Conservation (phyloP, 176 grass and related monocot species). For the Cenchrus americanus region DNA sequence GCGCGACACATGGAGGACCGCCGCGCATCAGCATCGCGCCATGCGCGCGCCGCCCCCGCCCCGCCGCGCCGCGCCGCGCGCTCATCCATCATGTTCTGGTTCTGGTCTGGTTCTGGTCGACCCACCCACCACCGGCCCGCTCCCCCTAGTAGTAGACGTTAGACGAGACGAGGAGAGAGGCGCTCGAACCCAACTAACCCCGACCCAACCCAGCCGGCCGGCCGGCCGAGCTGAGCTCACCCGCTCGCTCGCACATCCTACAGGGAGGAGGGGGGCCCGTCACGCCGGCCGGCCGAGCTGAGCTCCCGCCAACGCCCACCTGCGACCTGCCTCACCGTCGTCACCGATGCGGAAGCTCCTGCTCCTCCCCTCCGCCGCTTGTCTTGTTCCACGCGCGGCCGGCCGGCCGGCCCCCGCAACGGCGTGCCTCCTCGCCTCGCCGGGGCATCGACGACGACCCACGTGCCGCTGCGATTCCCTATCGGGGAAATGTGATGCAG, state of each 20-base stretch:
- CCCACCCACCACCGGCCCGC: not conserved
- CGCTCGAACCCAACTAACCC: not conserved
- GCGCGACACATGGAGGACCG: slow-evolving; percentile 40
- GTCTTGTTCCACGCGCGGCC: not conserved
- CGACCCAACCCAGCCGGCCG: not conserved
- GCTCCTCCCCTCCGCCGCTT: not conserved
- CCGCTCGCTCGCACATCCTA: not conserved
- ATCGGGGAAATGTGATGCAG: not conserved
- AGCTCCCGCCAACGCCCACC: slow-evolving; percentile 30
- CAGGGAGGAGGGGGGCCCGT: no score
- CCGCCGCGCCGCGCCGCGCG: no score
- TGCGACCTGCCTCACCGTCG: not conserved
- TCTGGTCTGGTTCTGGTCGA: not conserved
- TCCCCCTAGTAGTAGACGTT: no score
- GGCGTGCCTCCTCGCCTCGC: not conserved
- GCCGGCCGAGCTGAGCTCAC: not conserved
- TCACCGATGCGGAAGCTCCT: slow-evolving; percentile 4
- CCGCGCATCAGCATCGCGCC: not conserved
- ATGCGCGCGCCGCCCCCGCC: not conserved
- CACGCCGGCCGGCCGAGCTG: not conserved
- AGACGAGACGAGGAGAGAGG: not conserved
- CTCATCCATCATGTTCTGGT: not conserved
- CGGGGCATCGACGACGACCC: not conserved
- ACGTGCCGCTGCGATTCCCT: slow-evolving; percentile 3
- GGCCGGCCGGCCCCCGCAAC: not conserved